Base-by-base conservation (phyloP, 2,329 filamentous ascomycete species). In the Alternaria sp. region DNA sequence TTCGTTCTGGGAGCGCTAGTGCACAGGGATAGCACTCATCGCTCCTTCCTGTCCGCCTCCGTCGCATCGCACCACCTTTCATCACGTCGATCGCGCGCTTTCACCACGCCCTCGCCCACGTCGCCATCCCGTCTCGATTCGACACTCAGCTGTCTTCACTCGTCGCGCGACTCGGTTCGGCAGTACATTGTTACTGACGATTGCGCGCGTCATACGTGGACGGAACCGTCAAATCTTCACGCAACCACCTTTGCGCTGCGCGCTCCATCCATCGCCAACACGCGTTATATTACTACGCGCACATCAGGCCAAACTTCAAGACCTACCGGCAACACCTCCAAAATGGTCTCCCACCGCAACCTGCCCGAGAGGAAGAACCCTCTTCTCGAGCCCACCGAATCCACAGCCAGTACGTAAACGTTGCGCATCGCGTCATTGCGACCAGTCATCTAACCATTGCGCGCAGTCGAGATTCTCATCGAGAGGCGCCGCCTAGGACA, bases 401-500 rank as follows among this genome's bases (percentile, higher is more conserved):
- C 90, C 58, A 90, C 90, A 57, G 75, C 83, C 55, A 87, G 90
- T 93, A 90, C 72, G 85, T 84, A 65, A 62, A 61, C 59, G 64
- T 65, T 55, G 69, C 75, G 73, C 76, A 69, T 72, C 67, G 70
- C 70, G n/a, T 51, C 63, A 66, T 70, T 65, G 49, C 68, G 50
- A 21, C 30, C 51, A 51, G 57, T 43, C 59, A 57, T 65, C 77
- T 77, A 68, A 78, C 66, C 46, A 15, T 43, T 51, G 28, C 51
- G 55, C 60, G 54, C 75, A 85, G 83, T 81, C 64, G 81, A 84
- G 63, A 82, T 83, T 21, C 89, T 97, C 59, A 88, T 97, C 68
- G 85, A 90, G 80, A 90, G 93, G 77, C 91, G 96, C 76, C 92
- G 95, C 71, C 86, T 99, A 49, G 96, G 95, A 50, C 94, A 97